These are phyloP conservation scores for Vitis hybrid DNA, from an alignment of 177 flowering plant species.

Conservation along the genomic window DNA sequence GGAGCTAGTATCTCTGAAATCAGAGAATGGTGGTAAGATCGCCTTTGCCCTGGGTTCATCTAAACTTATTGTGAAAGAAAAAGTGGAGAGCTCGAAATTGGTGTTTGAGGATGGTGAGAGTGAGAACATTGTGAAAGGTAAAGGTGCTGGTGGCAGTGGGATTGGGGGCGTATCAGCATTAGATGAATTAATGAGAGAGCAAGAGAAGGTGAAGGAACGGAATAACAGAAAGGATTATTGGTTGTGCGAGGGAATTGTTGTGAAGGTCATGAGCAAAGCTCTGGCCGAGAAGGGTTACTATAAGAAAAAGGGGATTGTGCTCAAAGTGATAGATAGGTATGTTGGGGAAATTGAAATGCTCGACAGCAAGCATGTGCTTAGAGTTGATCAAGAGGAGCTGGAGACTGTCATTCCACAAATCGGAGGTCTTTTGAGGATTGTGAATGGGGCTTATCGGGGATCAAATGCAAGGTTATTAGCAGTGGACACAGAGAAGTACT, in stretches of 20 bases:
- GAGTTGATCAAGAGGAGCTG: conserved; percentile 89
- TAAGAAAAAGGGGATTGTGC: conserved; percentile 80
- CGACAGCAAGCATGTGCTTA: conserved; percentile 68
- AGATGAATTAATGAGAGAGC: conserved; percentile 84
- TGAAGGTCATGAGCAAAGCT: conserved; percentile 82
- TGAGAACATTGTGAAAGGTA: conserved; percentile 21
- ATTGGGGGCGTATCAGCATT: conserved; percentile 39
- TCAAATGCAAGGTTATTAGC: conserved; percentile 67
- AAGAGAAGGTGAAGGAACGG: conserved; percentile 78
- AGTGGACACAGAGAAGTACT: conserved; percentile 63
- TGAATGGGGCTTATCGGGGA: conserved; percentile 93
- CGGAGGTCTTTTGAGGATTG: conserved; percentile 76
- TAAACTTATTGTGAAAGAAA: conserved; percentile 32
- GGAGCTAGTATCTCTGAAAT: conserved; percentile 22
- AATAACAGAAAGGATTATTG: conserved; percentile 85
- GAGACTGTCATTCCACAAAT: conserved; percentile 94
- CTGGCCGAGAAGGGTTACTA: conserved; percentile 79
- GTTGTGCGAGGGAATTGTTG: conserved; percentile 80
- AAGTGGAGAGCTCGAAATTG: conserved; percentile 40
- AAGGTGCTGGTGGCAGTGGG: conserved; percentile 1
- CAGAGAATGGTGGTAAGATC: conserved; percentile 47
- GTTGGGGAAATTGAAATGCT: conserved; percentile 88
- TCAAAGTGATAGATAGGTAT: conserved; percentile 77
- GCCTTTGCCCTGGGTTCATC: conserved; percentile 61
- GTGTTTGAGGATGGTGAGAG: conserved; percentile 53